A percentile compares a stretch with the other conserved stretches of the same genome.
phyloP scores from a whole-genome alignment of 345 rosid species.

The Nasturtium officinale region DNA sequence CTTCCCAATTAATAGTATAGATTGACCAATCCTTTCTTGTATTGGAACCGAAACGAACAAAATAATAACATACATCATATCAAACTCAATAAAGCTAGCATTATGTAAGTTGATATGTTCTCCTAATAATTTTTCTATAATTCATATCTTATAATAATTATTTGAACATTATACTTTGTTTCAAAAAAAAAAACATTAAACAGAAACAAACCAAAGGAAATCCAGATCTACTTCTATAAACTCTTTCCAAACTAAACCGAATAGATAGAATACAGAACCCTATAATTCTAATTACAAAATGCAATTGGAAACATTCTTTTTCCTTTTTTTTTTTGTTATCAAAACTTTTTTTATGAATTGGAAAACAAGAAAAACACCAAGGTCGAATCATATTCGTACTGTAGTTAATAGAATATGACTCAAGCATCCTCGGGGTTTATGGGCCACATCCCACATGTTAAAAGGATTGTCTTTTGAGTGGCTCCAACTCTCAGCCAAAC shows the following conservation, averaged over 20 bases:
- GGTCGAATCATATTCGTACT: slow-evolving; percentile 32
- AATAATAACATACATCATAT: not conserved
- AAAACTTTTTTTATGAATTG: not conserved
- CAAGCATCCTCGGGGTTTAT: slow-evolving; percentile 21
- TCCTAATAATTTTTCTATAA: not conserved
- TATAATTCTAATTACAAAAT: not conserved
- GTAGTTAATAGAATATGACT: slow-evolving; percentile 17
- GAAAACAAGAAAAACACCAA: not conserved
- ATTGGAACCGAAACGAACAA: not conserved
- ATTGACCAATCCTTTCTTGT: not conserved
- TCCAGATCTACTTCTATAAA: not conserved
- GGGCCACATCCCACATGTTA: slow-evolving; percentile 32
- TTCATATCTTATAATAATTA: not conserved
- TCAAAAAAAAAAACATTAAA: not conserved
- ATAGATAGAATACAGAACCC: not conserved
- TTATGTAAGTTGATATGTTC: too few species aligned
- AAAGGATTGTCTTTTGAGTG: slow-evolving; percentile 20
- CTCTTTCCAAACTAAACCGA: not conserved
- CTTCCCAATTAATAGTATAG: too few species aligned
- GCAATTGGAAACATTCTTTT: too few species aligned
- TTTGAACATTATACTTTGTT: not conserved
- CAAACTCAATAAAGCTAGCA: not conserved
- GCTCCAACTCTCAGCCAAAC: slow-evolving; percentile 34
- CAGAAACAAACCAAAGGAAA: not conserved
- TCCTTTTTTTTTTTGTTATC: not conserved